Evolutionary conservation across 441 rosid genomes (phyloP).

Genomic region (Raphanus hybrid): DNA sequence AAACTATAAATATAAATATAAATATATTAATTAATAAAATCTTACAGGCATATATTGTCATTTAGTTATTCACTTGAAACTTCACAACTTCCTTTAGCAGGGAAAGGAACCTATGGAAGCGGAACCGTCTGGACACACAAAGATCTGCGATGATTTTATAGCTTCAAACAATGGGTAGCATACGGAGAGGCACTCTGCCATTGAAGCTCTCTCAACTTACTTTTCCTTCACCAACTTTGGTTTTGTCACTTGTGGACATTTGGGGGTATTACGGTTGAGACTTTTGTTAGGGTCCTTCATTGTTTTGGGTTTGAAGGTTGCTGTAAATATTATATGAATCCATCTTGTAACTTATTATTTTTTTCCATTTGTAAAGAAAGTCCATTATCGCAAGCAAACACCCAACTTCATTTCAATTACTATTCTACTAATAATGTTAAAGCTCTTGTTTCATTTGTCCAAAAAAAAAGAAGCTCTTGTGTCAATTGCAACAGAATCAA

Average conservation of each 20-base stretch:
- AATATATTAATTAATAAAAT: too few relatives aligned
- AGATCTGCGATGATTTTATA: conserved; percentile 58
- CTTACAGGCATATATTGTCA: background rate
- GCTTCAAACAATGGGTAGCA: too few relatives aligned
- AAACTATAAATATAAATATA: too few relatives aligned
- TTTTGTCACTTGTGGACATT: too few relatives aligned
- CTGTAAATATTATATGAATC: conserved; percentile 29
- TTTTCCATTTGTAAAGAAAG: background rate
- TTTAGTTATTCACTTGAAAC: conserved; percentile 11
- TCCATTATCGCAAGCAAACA: background rate
- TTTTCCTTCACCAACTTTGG: too few relatives aligned
- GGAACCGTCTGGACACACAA: conserved; percentile 27
- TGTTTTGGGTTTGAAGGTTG: conserved; percentile 20
- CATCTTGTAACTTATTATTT: conserved; percentile 25
- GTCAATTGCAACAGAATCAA: conserved; percentile 10
- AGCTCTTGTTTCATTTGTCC: conserved; percentile 14
- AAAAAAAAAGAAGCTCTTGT: background rate
- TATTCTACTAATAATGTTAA: background rate
- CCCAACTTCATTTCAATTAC: background rate
- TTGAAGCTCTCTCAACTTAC: too few relatives aligned
- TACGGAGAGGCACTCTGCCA: too few relatives aligned
- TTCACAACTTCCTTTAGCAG: conserved; percentile 40
- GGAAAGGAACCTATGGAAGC: conserved; percentile 53
- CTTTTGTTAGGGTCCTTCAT: conserved; percentile 13
- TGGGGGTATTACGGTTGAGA: background rate